Evolutionary conservation across 2,329 filamentous ascomycete species (phyloP).

Genomic region (Aspergillus costaricaensis): DNA sequence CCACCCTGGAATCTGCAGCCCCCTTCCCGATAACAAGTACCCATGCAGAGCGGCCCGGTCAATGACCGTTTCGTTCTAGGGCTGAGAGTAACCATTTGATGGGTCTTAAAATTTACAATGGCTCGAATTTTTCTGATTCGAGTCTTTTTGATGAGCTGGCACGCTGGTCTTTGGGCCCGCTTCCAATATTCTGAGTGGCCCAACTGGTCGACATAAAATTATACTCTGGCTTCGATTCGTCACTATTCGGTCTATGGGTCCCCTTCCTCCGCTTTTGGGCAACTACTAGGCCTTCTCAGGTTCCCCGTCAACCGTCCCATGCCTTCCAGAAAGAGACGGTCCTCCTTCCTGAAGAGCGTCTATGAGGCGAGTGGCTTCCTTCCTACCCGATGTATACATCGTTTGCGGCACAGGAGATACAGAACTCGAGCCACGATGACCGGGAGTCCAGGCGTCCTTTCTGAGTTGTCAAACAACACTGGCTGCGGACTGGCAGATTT

Average conservation of each 20-base stretch:
- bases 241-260: constrained; percentile 21
- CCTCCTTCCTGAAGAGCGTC: constrained; percentile 17
- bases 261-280: constrained; percentile 35
- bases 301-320: constrained; percentile 14
- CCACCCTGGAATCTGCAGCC: constrained; percentile 18
- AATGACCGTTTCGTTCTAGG: constrained; percentile 23
- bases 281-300: constrained; percentile 16
- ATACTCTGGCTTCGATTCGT: constrained; percentile 26
- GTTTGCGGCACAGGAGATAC: constrained; percentile 13
- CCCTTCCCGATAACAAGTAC: constrained; percentile 20
- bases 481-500: constrained; percentile 18
- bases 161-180: constrained; percentile 27
- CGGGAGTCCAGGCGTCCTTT: constrained; percentile 15
- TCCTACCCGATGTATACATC: constrained; percentile 24
- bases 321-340: constrained; percentile 20
- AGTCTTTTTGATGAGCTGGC: constrained; percentile 37
- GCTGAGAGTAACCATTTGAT: constrained; percentile 18
- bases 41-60: constrained; percentile 35
- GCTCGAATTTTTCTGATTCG: constrained; percentile 19
- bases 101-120: constrained; percentile 11
- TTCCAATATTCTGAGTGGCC: constrained; percentile 21
- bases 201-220: constrained; percentile 18
- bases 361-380: constrained; percentile 22
- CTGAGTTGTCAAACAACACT: constrained; percentile 31
- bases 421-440: constrained; percentile 12